These are phyloP conservation scores for Peziza echinospora DNA, from an alignment of 495 filamentous ascomycete genomes.

Conservation along the genomic window DNA sequence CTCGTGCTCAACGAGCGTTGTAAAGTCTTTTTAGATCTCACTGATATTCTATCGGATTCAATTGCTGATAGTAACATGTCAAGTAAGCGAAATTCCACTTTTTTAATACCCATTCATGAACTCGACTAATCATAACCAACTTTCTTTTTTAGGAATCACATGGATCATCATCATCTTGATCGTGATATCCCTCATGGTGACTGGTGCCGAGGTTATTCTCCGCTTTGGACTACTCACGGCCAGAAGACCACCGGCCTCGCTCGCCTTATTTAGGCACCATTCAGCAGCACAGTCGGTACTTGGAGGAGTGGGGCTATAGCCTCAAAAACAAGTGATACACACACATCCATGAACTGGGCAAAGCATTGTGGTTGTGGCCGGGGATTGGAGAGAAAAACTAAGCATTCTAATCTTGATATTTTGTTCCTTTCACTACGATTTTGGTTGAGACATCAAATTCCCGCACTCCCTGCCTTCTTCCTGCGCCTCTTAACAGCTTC, in stretches of 20 bases:
- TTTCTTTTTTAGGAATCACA: slow-evolving; percentile 33
- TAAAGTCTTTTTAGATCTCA: slow-evolving; percentile 85
- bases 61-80: slow-evolving; percentile 90
- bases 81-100: slow-evolving; percentile 3
- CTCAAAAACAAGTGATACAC: too few species aligned
- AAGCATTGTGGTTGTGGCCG: too few species aligned
- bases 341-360: too few species aligned
- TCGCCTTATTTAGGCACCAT: not conserved
- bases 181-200: slow-evolving; percentile 71
- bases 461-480: too few species aligned
- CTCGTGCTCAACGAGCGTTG: slow-evolving; percentile 94
- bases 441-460: too few species aligned
- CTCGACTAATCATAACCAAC: not conserved
- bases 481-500: too few species aligned
- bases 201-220: slow-evolving; percentile 68
- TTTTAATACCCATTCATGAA: slow-evolving; percentile 19
- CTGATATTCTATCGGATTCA: slow-evolving; percentile 80
- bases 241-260: not conserved
- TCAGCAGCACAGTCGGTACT: too few species aligned
- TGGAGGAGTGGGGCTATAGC: too few species aligned
- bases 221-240: slow-evolving; percentile 54
- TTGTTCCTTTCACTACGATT: too few species aligned
- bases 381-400: too few species aligned
- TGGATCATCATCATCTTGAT: slow-evolving; percentile 98
- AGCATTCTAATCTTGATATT: too few species aligned